Base-by-base conservation (phyloP, 352 stramenopile species). In the Globisporangium orthogonon region DNA sequence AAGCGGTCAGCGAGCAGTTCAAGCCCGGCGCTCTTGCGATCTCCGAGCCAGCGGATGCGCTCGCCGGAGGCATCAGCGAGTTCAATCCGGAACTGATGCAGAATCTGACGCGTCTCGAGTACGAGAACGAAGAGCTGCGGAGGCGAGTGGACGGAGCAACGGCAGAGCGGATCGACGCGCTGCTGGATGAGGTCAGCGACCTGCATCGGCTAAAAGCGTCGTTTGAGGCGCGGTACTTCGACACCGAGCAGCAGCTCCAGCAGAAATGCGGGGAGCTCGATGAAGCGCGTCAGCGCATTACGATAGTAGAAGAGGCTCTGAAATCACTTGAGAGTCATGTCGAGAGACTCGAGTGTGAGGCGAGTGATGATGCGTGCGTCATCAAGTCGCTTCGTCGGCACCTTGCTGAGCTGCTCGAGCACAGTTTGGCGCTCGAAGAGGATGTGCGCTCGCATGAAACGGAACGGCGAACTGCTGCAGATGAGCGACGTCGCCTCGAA, bases 201-300 rank as follows among this genome's bases (percentile, higher is more conserved):
- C 39, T 84, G 31, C 63, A 59, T 29, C 70, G 80, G 0, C 60
- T 93, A n/a, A 91, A 90, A 47, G 72, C 74, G 40, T 84, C 68
- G 14, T 93, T 90, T 49, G 83, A 90, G 57, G 50, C 45, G 0
- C 86, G 85, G 54, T 91, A 86, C 50, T 89, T 91, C 54, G 70
- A 79, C 9, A 73, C 75, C 0, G 59, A 65, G 17, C 56, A 76
- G 17, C 49, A 68, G 14, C 55, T 70, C 1, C 40, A 61, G 28
- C n/a, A 23, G 0, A 55, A 40, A 30, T n/a, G 45, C 1, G 33
- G 59, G 7, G 56, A 69, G 59, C 35, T 52, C n/a, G 51, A 50
- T 1, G 43, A 69, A 7, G 37, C 37, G 37, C 37, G 37, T 14
- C 7, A 17, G 37, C 11, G 11, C 37, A 17, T 43, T 17, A 18